Evolutionary conservation across 108 stramenopile genomes (phyloP), one percentile per base, ranked within the genome.

Genomic region (Halocafeteria seosinensis): DNA sequence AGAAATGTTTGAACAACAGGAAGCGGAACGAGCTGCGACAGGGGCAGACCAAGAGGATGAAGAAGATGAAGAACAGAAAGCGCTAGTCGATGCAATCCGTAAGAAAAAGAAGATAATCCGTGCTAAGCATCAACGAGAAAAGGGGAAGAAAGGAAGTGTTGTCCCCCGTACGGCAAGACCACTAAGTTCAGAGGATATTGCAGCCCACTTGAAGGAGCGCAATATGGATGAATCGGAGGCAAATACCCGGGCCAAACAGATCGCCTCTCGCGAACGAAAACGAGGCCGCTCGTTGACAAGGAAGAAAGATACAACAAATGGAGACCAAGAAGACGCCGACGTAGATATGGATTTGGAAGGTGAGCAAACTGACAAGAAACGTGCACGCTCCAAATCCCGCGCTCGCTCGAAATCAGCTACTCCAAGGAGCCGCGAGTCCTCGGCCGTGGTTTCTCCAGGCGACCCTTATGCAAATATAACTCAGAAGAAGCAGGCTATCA

Each of bases 211-310:
- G 53, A 8, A 9, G 53, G 53, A 11, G 53, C 53, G 53, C 11
- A 5, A 31, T n/a, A 47, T 47, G 17, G 17, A n/a, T n/a, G n/a
- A 47, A 31, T 28, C 76, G 59, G 80, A 85, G 63, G 87, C 87
- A 61, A 82, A 84, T 62, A 86, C 84, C 6, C 75, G 80, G 17
- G 85, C 88, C 28, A 73, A 67, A 24, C 86, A 85, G 37, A 87
- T 88, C 61, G 73, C 86, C 12, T 81, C 80, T 30, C 73, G 83
- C 42, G 83, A 70, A 67, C 83, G 84, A 55, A 68, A 72, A 58
- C 76, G 67, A 17, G 78, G 78, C 34, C 68, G 75, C 27, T 80
- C 74, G 37, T 73, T 73, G 37, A 88, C 80, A 59, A 84, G 80
- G 21, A 80, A 85, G 84, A 84, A 64, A 86, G 85, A 52, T 80